These are phyloP conservation scores for Malassezia vespertilionis DNA, from an alignment of 1,284 basidiomycete genomes.

Conservation along the genomic window DNA sequence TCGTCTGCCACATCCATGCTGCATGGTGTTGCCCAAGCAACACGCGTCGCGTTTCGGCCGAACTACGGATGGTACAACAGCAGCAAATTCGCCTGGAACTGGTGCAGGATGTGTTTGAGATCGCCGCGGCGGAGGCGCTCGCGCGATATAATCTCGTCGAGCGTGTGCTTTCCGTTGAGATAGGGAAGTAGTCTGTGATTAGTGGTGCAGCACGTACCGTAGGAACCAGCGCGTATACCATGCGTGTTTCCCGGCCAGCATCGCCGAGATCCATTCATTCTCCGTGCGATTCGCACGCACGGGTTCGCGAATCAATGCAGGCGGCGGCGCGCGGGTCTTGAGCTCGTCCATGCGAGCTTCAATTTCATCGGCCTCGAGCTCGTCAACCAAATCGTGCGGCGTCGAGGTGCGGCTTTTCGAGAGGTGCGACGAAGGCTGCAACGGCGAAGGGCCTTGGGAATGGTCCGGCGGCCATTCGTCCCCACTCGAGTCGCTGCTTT, in stretches of 20 bases:
- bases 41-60: conserved; percentile 13
- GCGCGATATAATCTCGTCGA: conserved; percentile 39
- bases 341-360: conserved; percentile 18
- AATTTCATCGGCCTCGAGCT: conserved; percentile 26
- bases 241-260: conserved; percentile 64
- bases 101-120: conserved; percentile 19
- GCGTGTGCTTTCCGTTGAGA: conserved; percentile 41
- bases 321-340: conserved; percentile 39
- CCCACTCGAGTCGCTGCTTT: neutral
- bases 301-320: conserved; percentile 65
- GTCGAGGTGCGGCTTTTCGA: neutral
- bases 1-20: conserved; percentile 18
- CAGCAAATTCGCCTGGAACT: conserved; percentile 29
- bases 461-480: conserved; percentile 17
- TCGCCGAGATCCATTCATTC: conserved; percentile 66
- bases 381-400: conserved; percentile 24
- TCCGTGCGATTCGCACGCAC: conserved; percentile 64
- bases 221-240: conserved; percentile 14
- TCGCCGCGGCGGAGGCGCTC: conserved; percentile 29
- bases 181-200: conserved; percentile 32
- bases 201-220: neutral
- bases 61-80: conserved; percentile 36
- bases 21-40: neutral
- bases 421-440: neutral
- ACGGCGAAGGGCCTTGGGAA: neutral